These are phyloP conservation scores for Gentiana straminea DNA, from an alignment of 257 asterid species.

Conservation along the genomic window DNA sequence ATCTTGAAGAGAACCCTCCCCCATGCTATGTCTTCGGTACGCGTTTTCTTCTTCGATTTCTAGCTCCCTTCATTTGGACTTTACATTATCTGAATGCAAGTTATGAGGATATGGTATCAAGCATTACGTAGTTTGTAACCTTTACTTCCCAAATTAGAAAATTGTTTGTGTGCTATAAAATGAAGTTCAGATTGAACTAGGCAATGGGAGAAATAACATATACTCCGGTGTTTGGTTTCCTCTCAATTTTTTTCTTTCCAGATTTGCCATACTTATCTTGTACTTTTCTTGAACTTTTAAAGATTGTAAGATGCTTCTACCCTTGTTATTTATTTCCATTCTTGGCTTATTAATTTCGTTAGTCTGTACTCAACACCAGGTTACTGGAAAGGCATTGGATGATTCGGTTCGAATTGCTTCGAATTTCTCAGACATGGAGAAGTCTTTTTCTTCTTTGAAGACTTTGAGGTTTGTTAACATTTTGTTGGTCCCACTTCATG, in stretches of 20 bases:
- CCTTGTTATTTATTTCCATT: constrained; percentile 8
- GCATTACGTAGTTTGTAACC: no score
- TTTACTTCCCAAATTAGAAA: no score
- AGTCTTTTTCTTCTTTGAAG: constrained; percentile 48
- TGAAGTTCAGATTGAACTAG: no score
- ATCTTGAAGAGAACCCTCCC: constrained; percentile 95
- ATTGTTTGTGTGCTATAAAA: no score
- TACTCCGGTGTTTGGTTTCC: no score
- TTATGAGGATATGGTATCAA: background rate
- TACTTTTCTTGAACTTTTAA: background rate
- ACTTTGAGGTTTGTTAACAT: constrained; percentile 53
- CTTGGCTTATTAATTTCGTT: constrained; percentile 9
- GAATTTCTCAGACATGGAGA: constrained; percentile 75
- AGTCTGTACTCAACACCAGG: constrained; percentile 25
- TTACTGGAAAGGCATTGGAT: constrained; percentile 77
- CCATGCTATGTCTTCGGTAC: constrained; percentile 86
- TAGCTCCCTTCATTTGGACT: no score
- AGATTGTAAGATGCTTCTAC: background rate
- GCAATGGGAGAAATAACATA: no score
- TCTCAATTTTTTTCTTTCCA: no score
- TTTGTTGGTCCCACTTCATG: background rate
- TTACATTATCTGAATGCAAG: background rate
- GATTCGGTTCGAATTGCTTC: constrained; percentile 81
- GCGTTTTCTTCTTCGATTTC: constrained; percentile 8
- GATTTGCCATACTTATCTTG: background rate